Conservation (phyloP, 2,329 filamentous ascomycete species). For the Immersiporthe knoxdaviesiana region DNA sequence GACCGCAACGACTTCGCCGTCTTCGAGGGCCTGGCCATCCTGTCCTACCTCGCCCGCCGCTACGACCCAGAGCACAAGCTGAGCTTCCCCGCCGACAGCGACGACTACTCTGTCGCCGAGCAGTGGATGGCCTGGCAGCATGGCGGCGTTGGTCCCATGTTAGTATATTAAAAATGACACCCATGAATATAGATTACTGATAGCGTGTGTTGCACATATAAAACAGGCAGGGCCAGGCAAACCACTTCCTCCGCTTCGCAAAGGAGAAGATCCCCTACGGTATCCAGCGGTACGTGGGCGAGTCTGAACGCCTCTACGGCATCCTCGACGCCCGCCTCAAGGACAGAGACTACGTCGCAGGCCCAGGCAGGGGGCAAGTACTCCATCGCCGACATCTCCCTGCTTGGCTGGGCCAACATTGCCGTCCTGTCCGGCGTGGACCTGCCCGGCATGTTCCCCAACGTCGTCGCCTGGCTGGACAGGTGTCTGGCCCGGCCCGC, state of each 20-base stretch:
- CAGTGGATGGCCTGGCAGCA: constrained; percentile 74
- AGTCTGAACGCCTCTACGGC: constrained; percentile 74
- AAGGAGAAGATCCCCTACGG: constrained; percentile 72
- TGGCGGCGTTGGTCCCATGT: constrained; percentile 70
- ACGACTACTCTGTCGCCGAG: constrained; percentile 49
- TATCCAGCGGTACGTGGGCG: constrained; percentile 74
- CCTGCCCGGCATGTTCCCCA: constrained; percentile 63
- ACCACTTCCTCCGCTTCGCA: constrained; percentile 71
- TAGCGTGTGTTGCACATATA: background rate
- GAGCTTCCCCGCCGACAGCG: constrained; percentile 54
- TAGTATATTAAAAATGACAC: constrained; percentile 36
- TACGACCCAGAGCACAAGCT: constrained; percentile 73
- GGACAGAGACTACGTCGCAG: constrained; percentile 56
- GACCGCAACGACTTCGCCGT: constrained; percentile 64
- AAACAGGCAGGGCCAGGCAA: constrained; percentile 71
- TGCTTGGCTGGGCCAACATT: constrained; percentile 69
- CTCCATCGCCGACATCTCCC: constrained; percentile 72
- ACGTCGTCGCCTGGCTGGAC: constrained; percentile 69
- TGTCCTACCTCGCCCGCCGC: constrained; percentile 72
- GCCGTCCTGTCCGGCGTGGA: constrained; percentile 65
- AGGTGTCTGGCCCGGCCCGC: constrained; percentile 61
- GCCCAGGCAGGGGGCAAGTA: constrained; percentile 57
- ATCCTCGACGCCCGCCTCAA: constrained; percentile 69
- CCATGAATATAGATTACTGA: background rate
- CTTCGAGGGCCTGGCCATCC: constrained; percentile 76